Evolutionary conservation across 148 eudicot genomes (phyloP).

Genomic region (Rhododendron ovatum): DNA sequence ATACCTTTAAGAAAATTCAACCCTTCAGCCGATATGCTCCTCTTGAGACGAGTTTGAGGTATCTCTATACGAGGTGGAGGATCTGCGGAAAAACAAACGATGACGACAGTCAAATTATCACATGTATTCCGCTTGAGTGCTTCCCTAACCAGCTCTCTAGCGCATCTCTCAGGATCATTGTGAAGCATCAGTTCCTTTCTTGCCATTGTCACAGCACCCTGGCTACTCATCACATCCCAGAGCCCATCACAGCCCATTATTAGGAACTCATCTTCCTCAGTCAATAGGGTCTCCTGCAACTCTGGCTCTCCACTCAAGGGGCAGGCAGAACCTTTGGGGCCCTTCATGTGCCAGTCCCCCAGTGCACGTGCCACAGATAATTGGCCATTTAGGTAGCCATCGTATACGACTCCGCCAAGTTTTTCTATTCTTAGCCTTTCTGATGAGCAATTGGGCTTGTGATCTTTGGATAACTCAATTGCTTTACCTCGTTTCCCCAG

Average conservation of each 20-base stretch:
- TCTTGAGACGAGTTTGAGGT: constrained; percentile 29
- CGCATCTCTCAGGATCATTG: constrained; percentile 76
- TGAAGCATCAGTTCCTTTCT: constrained; percentile 72
- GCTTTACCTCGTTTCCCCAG: constrained; percentile 78
- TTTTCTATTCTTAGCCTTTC: constrained; percentile 65
- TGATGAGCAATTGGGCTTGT: constrained; percentile 65
- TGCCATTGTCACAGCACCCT: constrained; percentile 65
- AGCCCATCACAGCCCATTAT: constrained; percentile 84
- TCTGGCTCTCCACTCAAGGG: constrained; percentile 85
- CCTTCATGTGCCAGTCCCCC: constrained; percentile 96
- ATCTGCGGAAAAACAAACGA: constrained; percentile 66
- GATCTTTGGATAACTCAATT: constrained; percentile 75
- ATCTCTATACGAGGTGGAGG: constrained; percentile 69
- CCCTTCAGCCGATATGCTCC: constrained; percentile 82
- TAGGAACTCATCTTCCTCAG: constrained; percentile 77
- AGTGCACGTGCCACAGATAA: constrained; percentile 81
- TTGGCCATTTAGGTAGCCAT: constrained; percentile 89
- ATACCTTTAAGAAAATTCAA: constrained; percentile 65
- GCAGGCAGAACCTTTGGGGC: constrained; percentile 55
- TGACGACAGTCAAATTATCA: constrained; percentile 68
- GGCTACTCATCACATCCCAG: constrained; percentile 97
- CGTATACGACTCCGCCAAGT: constrained; percentile 76
- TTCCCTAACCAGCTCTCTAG: constrained; percentile 71
- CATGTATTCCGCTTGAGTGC: constrained; percentile 68
- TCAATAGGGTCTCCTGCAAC: constrained; percentile 51